A percentile compares a stretch with the other conserved stretches of the same genome.
Evolutionary conservation across 164 flowering plant genomes (phyloP).

Genomic region (Buxus sempervirens): DNA sequence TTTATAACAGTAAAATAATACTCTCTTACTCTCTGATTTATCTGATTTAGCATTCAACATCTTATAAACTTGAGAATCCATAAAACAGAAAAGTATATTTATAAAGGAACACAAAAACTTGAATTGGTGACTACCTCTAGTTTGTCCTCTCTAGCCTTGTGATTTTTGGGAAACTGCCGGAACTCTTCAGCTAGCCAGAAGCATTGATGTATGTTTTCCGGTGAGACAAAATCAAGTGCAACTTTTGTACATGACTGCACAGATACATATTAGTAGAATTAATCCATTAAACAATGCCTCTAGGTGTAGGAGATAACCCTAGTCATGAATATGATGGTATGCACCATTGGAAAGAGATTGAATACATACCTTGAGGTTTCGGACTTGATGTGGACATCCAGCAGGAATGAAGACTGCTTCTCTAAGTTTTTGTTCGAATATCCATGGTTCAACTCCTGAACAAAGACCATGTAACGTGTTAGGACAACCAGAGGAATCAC

Average conservation of each 20-base stretch:
- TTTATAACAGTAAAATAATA: too few species aligned
- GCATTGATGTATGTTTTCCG: conserved; percentile 26
- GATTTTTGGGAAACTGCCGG: conserved; percentile 24
- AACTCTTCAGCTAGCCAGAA: conserved; percentile 26
- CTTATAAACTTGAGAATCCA: too few species aligned
- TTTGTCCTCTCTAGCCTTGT: conserved; percentile 27
- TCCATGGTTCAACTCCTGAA: conserved; percentile 54
- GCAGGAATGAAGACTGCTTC: conserved; percentile 64
- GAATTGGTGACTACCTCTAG: conserved; percentile 14
- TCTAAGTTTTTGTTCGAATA: conserved; percentile 50
- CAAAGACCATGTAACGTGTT: neutral
- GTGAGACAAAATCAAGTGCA: conserved; percentile 30
- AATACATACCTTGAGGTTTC: conserved; percentile 41
- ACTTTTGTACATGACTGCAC: conserved; percentile 31
- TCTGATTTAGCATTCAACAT: too few species aligned
- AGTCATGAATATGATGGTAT: too few species aligned
- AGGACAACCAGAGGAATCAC: neutral
- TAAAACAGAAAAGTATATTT: too few species aligned
- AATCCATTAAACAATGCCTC: neutral
- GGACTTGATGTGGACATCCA: conserved; percentile 66
- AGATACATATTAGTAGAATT: neutral
- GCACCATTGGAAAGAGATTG: neutral
- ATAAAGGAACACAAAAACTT: too few species aligned
- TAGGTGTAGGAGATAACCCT: too few species aligned
- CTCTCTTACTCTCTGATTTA: too few species aligned